phyloP scores from a whole-genome alignment of 148 eudicot genomes.

The Bassia scoparia region DNA sequence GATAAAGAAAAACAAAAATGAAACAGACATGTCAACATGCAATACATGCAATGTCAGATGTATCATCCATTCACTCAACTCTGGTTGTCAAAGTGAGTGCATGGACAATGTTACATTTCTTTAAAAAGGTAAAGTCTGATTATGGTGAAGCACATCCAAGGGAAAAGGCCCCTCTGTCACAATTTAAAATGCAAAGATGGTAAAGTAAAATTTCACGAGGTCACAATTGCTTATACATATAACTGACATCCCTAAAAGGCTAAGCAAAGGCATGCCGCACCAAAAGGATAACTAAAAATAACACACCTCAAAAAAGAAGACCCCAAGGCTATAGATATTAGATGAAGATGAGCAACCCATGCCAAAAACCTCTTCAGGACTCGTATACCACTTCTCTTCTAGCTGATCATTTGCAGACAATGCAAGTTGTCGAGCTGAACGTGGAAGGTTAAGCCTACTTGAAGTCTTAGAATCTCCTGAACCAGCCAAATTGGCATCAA shows the following conservation, averaged over 20 bases:
- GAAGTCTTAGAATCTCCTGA: slow-evolving; percentile 34
- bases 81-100: neutral
- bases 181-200: neutral
- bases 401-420: slow-evolving; percentile 33
- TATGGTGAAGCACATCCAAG: neutral
- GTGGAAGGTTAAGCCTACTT: slow-evolving; percentile 20
- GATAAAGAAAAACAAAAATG: neutral
- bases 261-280: neutral
- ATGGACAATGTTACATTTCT: neutral
- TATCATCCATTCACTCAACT: neutral
- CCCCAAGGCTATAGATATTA: slow-evolving; percentile 76
- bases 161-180: neutral
- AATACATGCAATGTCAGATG: neutral
- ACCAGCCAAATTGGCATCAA: slow-evolving; percentile 30
- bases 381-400: slow-evolving; percentile 85
- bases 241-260: neutral
- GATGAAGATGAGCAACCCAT: slow-evolving; percentile 57
- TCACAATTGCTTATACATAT: neutral
- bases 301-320: slow-evolving; percentile 90
- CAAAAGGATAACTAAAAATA: slow-evolving; percentile 3
- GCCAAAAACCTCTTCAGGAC: slow-evolving; percentile 67
- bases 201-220: neutral
- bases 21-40: neutral
- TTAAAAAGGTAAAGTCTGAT: neutral
- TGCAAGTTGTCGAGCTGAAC: slow-evolving; percentile 27